Evolutionary conservation across 78 protist species (phyloP).

Genomic region (Dictyostelium discoideum): DNA sequence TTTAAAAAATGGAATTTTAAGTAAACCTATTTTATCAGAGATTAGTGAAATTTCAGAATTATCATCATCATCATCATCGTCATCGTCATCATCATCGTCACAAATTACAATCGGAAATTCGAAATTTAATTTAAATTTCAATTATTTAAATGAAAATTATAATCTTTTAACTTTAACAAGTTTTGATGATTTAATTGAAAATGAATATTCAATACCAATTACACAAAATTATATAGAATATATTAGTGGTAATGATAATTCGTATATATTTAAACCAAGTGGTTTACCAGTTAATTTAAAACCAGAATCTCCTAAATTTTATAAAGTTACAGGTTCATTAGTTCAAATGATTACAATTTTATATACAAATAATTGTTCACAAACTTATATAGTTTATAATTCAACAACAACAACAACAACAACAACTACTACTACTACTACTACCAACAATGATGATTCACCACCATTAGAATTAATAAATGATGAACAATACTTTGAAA

Average conservation of each 20-base stretch:
- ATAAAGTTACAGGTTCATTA: conserved; percentile 28
- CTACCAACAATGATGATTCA: too few species aligned
- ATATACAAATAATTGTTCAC: conserved; percentile 19
- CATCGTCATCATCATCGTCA: not conserved
- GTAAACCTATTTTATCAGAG: not conserved
- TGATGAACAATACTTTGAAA: conserved; percentile 41
- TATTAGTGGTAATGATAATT: not conserved
- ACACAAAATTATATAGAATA: conserved; percentile 17
- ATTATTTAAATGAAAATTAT: not conserved
- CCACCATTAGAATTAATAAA: not conserved
- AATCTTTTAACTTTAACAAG: not conserved
- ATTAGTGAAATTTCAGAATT: not conserved
- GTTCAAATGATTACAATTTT: conserved; percentile 10
- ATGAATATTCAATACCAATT: not conserved
- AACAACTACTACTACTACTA: too few species aligned
- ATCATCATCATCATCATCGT: not conserved
- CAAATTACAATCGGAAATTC: conserved; percentile 32
- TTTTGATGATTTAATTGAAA: conserved; percentile 7
- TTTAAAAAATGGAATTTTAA: not conserved
- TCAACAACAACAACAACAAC: not conserved
- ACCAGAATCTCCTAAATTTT: conserved; percentile 26
- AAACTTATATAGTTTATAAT: not conserved
- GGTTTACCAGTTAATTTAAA: not conserved
- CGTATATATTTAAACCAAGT: conserved; percentile 22
- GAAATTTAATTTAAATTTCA: conserved; percentile 17